Base-by-base conservation (phyloP, 805 yeast species). In the Zygoascus flipseniorum region DNA sequence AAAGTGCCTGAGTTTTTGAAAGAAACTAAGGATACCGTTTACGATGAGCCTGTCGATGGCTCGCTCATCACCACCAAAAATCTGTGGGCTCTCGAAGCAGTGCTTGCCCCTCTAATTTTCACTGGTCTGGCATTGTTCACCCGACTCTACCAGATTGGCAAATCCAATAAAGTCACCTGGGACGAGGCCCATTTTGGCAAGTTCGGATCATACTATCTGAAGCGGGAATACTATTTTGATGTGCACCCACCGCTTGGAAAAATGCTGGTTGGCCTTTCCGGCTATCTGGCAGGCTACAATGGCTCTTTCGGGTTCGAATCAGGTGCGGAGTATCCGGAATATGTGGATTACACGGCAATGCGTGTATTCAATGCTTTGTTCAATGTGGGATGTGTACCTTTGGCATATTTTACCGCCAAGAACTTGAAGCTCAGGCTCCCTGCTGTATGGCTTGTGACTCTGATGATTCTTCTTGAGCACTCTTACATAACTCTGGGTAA, bases 111-210 rank as follows among this genome's bases (percentile, higher is more conserved):
- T 18, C 51, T 61, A 44, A 26, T 60, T 23, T 60, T 61, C 56
- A 61, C 65, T 10, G 55, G 48, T 11, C 92, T 95, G 19, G 80
- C 95, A 4, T 81, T 88, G 58, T 77, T 65, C 52, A 62, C 70
- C 26, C 65, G 73, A 18, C 56, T 87, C 68, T 82, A 86, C 71
- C 76, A 77, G 56, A 86, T 89, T 62, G 88, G 88, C 48, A 73
- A 75, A 51, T 82, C 86, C 58, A 74, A 79, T 52, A 70, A 74
- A 52, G 96, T 90, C 35, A 89, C 88, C 47, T 90, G 97, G 97
- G 97, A 89, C 71, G 97, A 89, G 68, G 97, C 97, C 43, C 97
- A 90, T 73, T 92, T 92, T 69, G 99, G 97, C 50, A 93, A 92
- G 68, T 92, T 92, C 68, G 98, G 97, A 32, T 84, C 96, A 11